Evolutionary conservation across 805 yeast genomes (phyloP).

Genomic region (Yarrowia porcina): DNA sequence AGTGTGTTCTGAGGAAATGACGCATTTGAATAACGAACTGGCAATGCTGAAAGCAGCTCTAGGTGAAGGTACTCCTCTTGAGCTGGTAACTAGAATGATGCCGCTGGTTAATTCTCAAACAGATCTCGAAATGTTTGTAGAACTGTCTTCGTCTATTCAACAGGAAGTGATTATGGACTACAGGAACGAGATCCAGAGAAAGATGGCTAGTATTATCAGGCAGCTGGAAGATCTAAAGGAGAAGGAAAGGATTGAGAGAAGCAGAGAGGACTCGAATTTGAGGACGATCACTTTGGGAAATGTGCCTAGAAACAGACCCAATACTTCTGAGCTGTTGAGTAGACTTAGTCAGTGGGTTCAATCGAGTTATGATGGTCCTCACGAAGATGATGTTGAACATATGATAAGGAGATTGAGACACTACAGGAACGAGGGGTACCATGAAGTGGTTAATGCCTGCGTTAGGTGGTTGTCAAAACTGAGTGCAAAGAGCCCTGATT

Average conservation of each 20-base stretch:
- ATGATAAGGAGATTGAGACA: not conserved
- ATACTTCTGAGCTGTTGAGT: not conserved
- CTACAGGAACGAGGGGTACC: not conserved
- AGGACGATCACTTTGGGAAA: not conserved
- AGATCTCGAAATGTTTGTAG: constrained; percentile 62
- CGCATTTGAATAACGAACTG: not conserved
- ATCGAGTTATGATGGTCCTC: not conserved
- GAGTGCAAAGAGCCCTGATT: not conserved
- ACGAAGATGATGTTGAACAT: not conserved
- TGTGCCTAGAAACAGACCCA: not conserved
- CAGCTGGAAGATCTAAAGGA: constrained; percentile 16
- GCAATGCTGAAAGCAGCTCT: not conserved
- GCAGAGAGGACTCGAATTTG: not conserved
- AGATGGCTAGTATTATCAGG: constrained; percentile 40
- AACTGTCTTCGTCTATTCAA: constrained; percentile 48
- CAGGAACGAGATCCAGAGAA: constrained; percentile 52
- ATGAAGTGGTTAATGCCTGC: constrained; percentile 3
- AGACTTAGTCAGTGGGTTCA: constrained; percentile 1
- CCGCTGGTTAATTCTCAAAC: constrained; percentile 37
- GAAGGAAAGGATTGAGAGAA: constrained; percentile 3
- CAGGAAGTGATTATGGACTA: constrained; percentile 22
- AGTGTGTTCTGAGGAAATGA: constrained; percentile 7
- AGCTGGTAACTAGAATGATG: not conserved
- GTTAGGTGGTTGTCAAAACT: not conserved
- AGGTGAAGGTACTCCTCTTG: not conserved